Base-by-base conservation (phyloP, 257 asterid species). In the Solanum arcanum region DNA sequence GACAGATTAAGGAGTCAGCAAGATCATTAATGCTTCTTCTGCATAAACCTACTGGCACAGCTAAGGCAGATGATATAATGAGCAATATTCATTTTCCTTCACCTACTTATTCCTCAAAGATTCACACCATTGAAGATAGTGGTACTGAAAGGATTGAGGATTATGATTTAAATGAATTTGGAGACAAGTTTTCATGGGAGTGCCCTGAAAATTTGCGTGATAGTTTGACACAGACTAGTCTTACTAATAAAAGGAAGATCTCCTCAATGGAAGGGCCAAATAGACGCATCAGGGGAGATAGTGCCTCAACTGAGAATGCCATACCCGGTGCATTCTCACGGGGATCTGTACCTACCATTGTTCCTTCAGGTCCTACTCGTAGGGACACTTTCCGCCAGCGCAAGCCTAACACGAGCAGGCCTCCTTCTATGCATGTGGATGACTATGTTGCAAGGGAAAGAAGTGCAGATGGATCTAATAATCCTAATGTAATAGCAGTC, bases 371-470 rank as follows among this genome's bases (percentile, higher is more conserved):
- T 85, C 98, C 98, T 31, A 91, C 97, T 64, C 97, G 98, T 14
- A 94, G 99, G 86, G 99, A 97, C 90, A 90, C 94, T 86, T 97
- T 97, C 90, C 93, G 99, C 86, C 98, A 93, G 91, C 99, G 99
- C 84, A 97, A 97, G 92, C 98, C 98, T 42, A 97, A 97, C 92
- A 97, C 99, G 64, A 97, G 99, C 92, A 93, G 99, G 81, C 98
- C 99, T 83, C 99, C 99, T 87, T 97, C 99, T 87, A 97, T 97
- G 99, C 99, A 97, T 80, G 99, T 96, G 83, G 99, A 96, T 90
- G 99, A 95, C 94, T 96, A 95, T 90, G 99, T 96, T 87, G 97
- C 97, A 75, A 94, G 98, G 90, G 99, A 96, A 89, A 92, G 99
- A 91, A 95, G 90, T 87, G 92, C 95, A 56, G 99, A 95, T 91